These are phyloP conservation scores for Pichia manshurica DNA, from an alignment of 805 yeast genomes.

Conservation along the genomic window DNA sequence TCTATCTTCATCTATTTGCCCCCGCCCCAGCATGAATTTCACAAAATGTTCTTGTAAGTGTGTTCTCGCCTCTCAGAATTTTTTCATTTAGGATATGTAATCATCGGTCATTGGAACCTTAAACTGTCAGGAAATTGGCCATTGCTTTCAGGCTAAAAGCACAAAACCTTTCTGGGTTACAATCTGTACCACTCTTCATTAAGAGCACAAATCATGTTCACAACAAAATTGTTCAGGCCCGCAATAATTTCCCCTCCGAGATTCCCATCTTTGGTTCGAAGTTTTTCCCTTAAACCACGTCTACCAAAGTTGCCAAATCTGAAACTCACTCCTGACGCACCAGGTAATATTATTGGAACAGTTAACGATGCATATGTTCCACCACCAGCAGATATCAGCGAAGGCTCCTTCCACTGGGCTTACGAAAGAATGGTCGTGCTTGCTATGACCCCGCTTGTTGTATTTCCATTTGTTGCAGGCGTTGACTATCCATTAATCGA, in stretches of 20 bases:
- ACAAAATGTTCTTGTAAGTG: no score
- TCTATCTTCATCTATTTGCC: no score
- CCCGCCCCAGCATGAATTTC: no score
- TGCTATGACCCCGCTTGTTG: constrained; percentile 69
- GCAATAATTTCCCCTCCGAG: constrained; percentile 1
- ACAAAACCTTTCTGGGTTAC: no score
- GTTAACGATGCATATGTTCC: constrained; percentile 81
- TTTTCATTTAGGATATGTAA: no score
- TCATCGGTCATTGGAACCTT: no score
- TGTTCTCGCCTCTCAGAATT: no score
- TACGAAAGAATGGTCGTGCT: constrained; percentile 70
- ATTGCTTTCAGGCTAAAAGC: no score
- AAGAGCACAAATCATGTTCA: constrained; percentile 5
- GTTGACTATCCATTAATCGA: constrained; percentile 66
- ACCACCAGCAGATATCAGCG: constrained; percentile 57
- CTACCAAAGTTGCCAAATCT: constrained; percentile 25
- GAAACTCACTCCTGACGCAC: constrained; percentile 70
- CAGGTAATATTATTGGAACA: constrained; percentile 87
- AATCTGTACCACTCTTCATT: no score
- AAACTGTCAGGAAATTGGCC: no score
- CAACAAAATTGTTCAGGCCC: constrained; percentile 8
- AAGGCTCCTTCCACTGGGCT: constrained; percentile 94
- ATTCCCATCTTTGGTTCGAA: constrained; percentile 1
- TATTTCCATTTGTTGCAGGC: constrained; percentile 74
- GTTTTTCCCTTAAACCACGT: constrained; percentile 21